Conservation (phyloP, 208 protist genomes). For the Crithidia expoeki region DNA sequence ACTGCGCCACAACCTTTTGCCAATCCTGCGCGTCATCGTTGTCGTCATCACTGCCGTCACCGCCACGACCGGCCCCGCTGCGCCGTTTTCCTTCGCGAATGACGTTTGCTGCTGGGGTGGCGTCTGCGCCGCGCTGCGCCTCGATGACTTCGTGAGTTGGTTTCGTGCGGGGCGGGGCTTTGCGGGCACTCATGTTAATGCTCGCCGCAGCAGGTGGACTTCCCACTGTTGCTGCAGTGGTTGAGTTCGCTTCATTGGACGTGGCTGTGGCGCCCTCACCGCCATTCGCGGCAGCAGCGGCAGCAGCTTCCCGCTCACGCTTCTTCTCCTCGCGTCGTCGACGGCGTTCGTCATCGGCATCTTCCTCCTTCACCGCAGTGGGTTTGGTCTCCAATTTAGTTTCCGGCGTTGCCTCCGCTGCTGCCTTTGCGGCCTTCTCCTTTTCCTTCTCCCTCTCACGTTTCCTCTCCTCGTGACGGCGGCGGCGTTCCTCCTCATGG, state of each 20-base stretch:
- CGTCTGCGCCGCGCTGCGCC: slow-evolving; percentile 36
- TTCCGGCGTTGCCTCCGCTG: slow-evolving; percentile 5
- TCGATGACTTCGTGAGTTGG: slow-evolving; percentile 79
- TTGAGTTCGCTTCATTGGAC: neutral
- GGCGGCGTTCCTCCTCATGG: slow-evolving; percentile 61
- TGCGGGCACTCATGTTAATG: slow-evolving; percentile 47
- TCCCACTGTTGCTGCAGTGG: neutral
- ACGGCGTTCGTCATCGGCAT: slow-evolving; percentile 31
- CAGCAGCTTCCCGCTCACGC: slow-evolving; percentile 20
- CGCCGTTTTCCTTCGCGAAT: slow-evolving; percentile 63
- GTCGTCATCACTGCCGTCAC: slow-evolving; percentile 20
- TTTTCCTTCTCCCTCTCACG: slow-evolving; percentile 39
- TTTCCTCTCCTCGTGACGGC: slow-evolving; percentile 60
- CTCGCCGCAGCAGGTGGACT: slow-evolving; percentile 4
- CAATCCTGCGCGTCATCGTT: slow-evolving; percentile 70
- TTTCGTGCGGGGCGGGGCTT: slow-evolving; percentile 78
- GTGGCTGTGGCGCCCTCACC: neutral
- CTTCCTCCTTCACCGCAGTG: slow-evolving; percentile 16
- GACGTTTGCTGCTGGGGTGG: slow-evolving; percentile 51
- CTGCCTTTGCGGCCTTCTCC: slow-evolving; percentile 23
- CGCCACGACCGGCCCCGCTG: neutral
- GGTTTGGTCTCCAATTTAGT: too few species aligned
- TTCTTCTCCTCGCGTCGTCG: slow-evolving; percentile 41
- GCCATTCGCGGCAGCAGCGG: neutral
- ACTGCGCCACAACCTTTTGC: slow-evolving; percentile 81